Percentiles rank a stretch among this genome's conserved stretches.
Conservation (phyloP, 305 asterid species). For the Plantago coronopus region DNA sequence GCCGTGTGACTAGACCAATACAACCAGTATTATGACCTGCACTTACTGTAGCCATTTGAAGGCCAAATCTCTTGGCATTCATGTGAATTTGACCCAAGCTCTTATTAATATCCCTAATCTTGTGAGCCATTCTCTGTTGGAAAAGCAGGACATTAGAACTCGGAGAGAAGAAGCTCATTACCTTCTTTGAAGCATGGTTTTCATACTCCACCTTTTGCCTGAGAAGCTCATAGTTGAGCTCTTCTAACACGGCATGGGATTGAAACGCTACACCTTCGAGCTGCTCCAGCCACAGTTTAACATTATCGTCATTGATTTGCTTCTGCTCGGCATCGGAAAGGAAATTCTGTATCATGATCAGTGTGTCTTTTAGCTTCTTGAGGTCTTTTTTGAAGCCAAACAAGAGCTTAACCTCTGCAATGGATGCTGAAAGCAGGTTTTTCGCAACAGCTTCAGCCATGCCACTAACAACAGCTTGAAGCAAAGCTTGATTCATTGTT, state of each 20-base stretch:
- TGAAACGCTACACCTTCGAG: constrained; percentile 26
- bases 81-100: constrained; percentile 4
- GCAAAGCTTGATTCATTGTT: constrained; percentile 7
- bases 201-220: background rate
- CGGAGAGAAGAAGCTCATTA: background rate
- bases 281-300: constrained; percentile 20
- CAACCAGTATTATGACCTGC: background rate
- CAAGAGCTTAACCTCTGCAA: background rate
- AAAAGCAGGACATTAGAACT: background rate
- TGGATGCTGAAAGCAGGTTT: background rate
- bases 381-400: constrained; percentile 1
- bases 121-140: constrained; percentile 13
- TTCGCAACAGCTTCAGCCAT: background rate
- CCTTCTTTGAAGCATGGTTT: background rate
- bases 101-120: constrained; percentile 19
- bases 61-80: constrained; percentile 6
- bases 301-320: background rate
- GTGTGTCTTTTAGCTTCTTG: background rate
- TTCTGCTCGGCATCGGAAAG: constrained; percentile 20
- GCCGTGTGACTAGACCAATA: background rate
- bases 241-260: constrained; percentile 21
- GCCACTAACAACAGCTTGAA: background rate
- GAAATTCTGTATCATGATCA: constrained; percentile 13
- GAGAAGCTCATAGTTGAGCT: constrained; percentile 10
- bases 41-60: background rate